Evolutionary conservation across 305 asterid species (phyloP), one percentile per base, ranked within the genome.

Genomic region (Fraxinus paxiana): DNA sequence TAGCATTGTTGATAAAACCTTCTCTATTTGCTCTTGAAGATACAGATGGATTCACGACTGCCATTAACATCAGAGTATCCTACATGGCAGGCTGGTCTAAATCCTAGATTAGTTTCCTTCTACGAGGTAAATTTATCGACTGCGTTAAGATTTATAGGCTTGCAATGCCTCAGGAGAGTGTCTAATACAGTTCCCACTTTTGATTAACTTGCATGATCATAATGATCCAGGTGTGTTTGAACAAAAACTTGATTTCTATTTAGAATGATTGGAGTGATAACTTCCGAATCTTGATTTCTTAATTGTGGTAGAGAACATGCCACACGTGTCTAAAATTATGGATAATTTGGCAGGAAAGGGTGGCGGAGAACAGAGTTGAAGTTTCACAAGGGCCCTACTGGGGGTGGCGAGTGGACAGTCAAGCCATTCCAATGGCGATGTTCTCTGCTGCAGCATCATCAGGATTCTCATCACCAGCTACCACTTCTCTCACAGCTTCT

Each of bases 401-500:
- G 92, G 86, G 76, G 20, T 84, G 86, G 90, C 86, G 86, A 82
- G 67, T 83, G 87, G 89, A 86, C 59, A 56, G 37, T 81, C 71
- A 79, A 22, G 74, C 84, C 4, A 84, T 81, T 81, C 91, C 92
- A 80, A 70, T 63, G 79, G 81, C 92, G 80, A 80, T 80, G 81
- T 82, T 84, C 61, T 63, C 86, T 5, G n/a, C 87, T 86, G 94
- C 97, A 91, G 98, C 97, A 94, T 94, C 98, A 94, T 94, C 98
- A 91, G 98, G 98, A 94, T 94, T 94, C 97, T 84, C 94, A 83
- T 81, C 90, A 76, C 85, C 89, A 83, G 89, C 83, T 78, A 85
- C 87, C 79, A 82, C 75, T 76, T 77, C 78, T 75, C 77, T 78
- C 35, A 18, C 80, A 1, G 63, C 81, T 65, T 65, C 87, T 54